A percentile compares a stretch with the other conserved stretches of the same genome.
Conservation (phyloP, 108 stramenopile species). For the Mediolabrus comicus region DNA sequence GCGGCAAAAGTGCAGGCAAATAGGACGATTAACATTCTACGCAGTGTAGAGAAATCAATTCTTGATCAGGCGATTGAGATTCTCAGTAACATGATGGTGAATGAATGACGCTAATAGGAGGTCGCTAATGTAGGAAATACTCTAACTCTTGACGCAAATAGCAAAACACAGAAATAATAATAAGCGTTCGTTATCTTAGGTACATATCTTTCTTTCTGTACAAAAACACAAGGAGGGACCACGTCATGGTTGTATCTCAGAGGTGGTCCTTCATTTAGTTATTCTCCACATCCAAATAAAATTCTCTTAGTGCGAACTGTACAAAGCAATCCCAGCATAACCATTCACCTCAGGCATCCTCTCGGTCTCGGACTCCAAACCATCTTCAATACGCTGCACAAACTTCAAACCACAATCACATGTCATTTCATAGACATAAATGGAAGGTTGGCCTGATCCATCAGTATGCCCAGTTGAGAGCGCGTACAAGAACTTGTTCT, state of each 20-base stretch:
- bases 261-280: no score
- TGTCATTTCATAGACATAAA: neutral
- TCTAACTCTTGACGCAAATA: no score
- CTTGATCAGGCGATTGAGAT: neutral
- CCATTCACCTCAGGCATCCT: neutral
- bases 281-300: no score
- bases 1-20: neutral
- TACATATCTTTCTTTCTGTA: no score
- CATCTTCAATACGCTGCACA: neutral
- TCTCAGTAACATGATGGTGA: no score
- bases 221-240: no score
- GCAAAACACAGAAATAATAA: no score
- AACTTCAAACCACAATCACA: neutral
- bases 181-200: no score
- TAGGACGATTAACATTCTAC: slow-evolving; percentile 1
- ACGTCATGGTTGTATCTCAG: no score
- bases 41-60: slow-evolving; percentile 10
- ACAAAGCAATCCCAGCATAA: neutral
- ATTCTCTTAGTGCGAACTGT: no score
- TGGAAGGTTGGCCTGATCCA: neutral
- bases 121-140: no score
- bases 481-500: neutral
- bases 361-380: neutral
- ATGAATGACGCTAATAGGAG: no score
- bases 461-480: neutral